Percentiles rank a stretch among this genome's conserved stretches.
Evolutionary conservation across 2,329 filamentous ascomycete species (phyloP).

Genomic region (Fusarium decemcellulare): DNA sequence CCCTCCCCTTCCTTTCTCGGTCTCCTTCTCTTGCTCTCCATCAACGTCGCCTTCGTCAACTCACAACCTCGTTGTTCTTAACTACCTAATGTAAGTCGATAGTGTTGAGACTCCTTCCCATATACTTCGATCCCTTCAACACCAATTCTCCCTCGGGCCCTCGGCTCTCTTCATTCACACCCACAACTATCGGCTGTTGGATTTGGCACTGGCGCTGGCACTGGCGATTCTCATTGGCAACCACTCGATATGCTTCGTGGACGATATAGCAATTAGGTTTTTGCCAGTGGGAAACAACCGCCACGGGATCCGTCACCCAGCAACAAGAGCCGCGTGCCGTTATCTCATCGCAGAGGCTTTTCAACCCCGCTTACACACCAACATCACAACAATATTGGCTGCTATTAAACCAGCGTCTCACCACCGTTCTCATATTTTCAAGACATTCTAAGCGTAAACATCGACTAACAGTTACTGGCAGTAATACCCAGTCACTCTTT

Average conservation of each 20-base stretch:
- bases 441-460: conserved; percentile 4
- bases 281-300: no score
- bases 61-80: conserved; percentile 40
- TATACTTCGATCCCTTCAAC: conserved; percentile 1
- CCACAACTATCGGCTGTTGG: background rate
- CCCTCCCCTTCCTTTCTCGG: conserved; percentile 26
- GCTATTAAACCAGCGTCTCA: conserved; percentile 4
- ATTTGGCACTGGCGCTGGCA: background rate
- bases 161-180: background rate
- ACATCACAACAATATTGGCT: conserved; percentile 20
- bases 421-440: conserved; percentile 9
- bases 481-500: conserved; percentile 48
- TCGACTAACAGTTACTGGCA: conserved; percentile 34
- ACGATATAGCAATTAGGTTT: no score
- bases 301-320: conserved; percentile 6
- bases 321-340: conserved; percentile 7
- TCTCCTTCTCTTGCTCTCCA: conserved; percentile 30
- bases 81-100: conserved; percentile 41
- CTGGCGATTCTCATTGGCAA: conserved; percentile 1
- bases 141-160: background rate
- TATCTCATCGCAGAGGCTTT: background rate
- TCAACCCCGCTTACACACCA: background rate
- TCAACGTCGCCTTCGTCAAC: conserved; percentile 41
- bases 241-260: background rate
- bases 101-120: conserved; percentile 10